phyloP scores from a whole-genome alignment of 371 early-diverging fungal species.

The Mucor saturninus region DNA sequence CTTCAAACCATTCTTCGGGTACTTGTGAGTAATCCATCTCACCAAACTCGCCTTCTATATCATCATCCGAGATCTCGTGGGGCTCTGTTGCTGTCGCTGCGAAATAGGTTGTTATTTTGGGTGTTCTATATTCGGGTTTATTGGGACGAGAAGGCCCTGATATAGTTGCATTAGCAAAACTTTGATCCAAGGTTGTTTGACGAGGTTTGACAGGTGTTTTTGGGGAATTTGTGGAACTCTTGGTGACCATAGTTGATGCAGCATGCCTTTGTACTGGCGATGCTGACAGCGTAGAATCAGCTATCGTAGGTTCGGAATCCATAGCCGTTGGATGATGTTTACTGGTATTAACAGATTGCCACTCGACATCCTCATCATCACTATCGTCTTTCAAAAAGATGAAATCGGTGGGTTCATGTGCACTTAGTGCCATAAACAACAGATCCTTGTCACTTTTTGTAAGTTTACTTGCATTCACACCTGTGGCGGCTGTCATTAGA shows the following conservation, averaged over 20 bases:
- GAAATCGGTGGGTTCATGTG: constrained; percentile 45
- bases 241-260: background rate
- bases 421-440: constrained; percentile 37
- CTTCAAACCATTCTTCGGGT: constrained; percentile 47
- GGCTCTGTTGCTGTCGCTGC: constrained; percentile 13
- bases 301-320: background rate
- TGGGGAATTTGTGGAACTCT: background rate
- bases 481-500: constrained; percentile 48
- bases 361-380: constrained; percentile 46
- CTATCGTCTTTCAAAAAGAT: constrained; percentile 51
- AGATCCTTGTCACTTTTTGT: constrained; percentile 30
- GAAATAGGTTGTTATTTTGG: constrained; percentile 19
- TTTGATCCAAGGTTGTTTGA: constrained; percentile 37
- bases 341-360: constrained; percentile 33
- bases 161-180: constrained; percentile 26
- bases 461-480: constrained; percentile 35
- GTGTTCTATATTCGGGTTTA: background rate
- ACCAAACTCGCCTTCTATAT: constrained; percentile 26
- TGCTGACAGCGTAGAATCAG: too few relatives aligned
- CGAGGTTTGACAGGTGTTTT: background rate
- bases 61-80: constrained; percentile 29
- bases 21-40: constrained; percentile 46
- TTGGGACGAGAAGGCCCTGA: constrained; percentile 6
- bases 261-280: too few relatives aligned
- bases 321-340: background rate